Conservation (phyloP, 2,329 filamentous ascomycete genomes). For the Penicillium sp. region DNA sequence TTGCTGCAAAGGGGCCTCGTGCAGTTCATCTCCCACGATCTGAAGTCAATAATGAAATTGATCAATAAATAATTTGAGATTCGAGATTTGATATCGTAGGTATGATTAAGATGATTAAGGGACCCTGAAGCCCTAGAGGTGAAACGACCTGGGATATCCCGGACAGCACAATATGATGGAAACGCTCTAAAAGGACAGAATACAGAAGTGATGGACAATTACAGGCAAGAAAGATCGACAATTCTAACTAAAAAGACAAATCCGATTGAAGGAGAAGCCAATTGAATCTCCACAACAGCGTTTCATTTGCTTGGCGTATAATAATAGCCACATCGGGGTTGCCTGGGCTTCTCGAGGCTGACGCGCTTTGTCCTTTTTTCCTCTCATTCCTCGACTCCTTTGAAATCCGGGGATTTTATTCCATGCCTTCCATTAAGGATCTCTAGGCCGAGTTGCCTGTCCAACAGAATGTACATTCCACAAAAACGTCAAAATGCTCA, state of each 20-base stretch:
- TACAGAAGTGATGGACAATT: neutral
- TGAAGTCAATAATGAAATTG: neutral
- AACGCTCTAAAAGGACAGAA: neutral
- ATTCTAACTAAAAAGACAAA: neutral
- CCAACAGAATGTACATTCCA: conserved; percentile 19
- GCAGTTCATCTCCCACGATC: neutral
- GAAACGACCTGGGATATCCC: neutral
- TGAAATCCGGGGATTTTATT: conserved; percentile 10
- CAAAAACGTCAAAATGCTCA: conserved; percentile 13
- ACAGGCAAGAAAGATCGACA: neutral
- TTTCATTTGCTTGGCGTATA: conserved; percentile 7
- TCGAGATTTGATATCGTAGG: neutral
- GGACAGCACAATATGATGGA: neutral
- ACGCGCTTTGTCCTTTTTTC: conserved; percentile 4
- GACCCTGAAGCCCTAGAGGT: too few species aligned
- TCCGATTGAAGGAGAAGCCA: conserved; percentile 3
- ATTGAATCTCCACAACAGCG: conserved; percentile 4
- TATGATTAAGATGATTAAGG: neutral
- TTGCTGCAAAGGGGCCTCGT: conserved; percentile 7
- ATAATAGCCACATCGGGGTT: conserved; percentile 9
- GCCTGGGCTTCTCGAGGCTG: conserved; percentile 1
- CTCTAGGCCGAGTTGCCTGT: conserved; percentile 14
- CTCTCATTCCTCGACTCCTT: conserved; percentile 6
- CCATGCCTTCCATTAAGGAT: conserved; percentile 15
- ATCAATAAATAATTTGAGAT: neutral